A percentile compares a stretch with the other conserved stretches of the same genome.
These are phyloP conservation scores for Penicillium cataractarum DNA, from an alignment of 495 filamentous ascomycete genomes.

Conservation along the genomic window DNA sequence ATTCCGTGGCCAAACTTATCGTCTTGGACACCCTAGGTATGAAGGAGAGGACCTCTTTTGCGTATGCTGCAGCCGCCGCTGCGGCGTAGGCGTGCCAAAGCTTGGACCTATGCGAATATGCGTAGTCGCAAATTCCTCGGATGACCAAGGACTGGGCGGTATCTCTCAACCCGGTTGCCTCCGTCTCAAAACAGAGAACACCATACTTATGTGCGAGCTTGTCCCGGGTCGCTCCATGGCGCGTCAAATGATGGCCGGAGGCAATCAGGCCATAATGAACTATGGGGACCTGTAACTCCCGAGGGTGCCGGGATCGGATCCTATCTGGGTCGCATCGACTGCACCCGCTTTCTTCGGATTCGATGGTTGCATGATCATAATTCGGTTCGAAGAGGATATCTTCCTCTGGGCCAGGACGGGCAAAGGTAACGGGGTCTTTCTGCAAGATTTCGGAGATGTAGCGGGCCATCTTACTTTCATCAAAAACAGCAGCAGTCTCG, in stretches of 20 bases:
- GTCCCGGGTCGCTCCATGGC: conserved; percentile 28
- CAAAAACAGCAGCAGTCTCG: conserved; percentile 25
- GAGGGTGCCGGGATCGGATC: conserved; percentile 19
- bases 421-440: conserved; percentile 29
- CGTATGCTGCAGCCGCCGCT: conserved; percentile 39
- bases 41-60: conserved; percentile 35
- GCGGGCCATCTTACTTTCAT: conserved; percentile 23
- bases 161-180: conserved; percentile 38
- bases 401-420: conserved; percentile 24
- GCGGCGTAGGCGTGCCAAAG: conserved; percentile 43
- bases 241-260: conserved; percentile 33
- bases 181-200: conserved; percentile 44
- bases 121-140: conserved; percentile 46
- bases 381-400: conserved; percentile 36
- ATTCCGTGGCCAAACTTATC: conserved; percentile 25
- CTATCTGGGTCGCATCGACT: conserved; percentile 26
- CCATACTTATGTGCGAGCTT: conserved; percentile 16
- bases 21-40: conserved; percentile 25
- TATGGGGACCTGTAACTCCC: conserved; percentile 20
- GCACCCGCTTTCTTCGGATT: conserved; percentile 25
- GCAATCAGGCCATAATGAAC: conserved; percentile 43
- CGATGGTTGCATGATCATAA: conserved; percentile 26
- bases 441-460: conserved; percentile 29
- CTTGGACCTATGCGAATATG: conserved; percentile 41
- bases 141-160: conserved; percentile 38